Conservation (phyloP, 2,329 filamentous ascomycete genomes). For the Diaporthe citri region DNA sequence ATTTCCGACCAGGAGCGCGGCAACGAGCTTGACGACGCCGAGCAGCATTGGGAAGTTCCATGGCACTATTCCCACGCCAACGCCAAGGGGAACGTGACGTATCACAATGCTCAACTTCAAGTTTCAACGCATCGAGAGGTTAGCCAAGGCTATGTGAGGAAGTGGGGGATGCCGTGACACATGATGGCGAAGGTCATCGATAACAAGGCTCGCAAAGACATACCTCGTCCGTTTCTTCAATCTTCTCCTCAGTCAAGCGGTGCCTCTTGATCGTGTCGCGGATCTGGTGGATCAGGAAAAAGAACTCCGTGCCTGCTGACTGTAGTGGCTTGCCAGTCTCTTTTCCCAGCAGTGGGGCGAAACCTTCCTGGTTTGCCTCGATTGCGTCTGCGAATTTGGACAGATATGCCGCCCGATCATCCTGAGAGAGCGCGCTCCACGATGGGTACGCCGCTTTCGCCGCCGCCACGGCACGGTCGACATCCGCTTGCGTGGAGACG, state of each 20-base stretch:
- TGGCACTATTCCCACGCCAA: conserved; percentile 60
- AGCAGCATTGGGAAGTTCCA: conserved; percentile 60
- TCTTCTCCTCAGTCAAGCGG: conserved; percentile 20
- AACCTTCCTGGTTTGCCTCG: conserved; percentile 44
- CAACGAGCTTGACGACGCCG: conserved; percentile 56
- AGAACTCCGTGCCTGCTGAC: conserved; percentile 15
- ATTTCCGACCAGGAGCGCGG: conserved; percentile 61
- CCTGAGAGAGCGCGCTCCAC: conserved; percentile 53
- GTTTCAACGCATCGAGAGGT: neutral
- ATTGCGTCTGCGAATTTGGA: conserved; percentile 50
- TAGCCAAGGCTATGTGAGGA: neutral
- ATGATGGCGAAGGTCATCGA: neutral
- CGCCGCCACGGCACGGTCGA: conserved; percentile 54
- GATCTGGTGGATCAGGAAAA: neutral
- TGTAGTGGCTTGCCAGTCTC: conserved; percentile 45
- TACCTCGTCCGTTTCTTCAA: conserved; percentile 23
- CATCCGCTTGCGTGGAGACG: conserved; percentile 52
- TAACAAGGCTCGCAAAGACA: neutral
- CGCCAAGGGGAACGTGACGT: conserved; percentile 50
- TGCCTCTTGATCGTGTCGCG: conserved; percentile 28
- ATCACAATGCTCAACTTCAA: conserved; percentile 23
- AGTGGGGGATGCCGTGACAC: neutral
- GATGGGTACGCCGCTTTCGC: conserved; percentile 52
- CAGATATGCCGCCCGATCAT: conserved; percentile 50
- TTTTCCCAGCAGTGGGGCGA: conserved; percentile 41